Base-by-base conservation (phyloP, 1,139 yeast genomes). In the Komagataea norvegica region DNA sequence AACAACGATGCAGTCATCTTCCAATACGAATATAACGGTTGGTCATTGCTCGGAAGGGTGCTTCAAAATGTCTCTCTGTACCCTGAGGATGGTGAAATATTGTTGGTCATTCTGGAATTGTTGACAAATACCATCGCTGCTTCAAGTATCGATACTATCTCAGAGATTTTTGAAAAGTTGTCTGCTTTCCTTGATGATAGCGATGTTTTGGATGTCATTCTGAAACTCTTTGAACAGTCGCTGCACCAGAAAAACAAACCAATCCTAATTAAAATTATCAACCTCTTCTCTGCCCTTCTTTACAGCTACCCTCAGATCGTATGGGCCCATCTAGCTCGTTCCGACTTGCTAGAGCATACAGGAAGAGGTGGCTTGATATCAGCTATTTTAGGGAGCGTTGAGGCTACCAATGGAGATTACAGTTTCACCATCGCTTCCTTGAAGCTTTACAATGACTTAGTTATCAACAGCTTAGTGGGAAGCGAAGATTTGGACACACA, bases 31-130 rank as follows among this genome's bases (percentile, higher is more conserved):
- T 87, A 79, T 54, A 84, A 79, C 55, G 97, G 96, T 1, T 87
- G 96, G 95, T 74, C 93, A 0, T 65, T 84, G 29, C 51, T 89
- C 25, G 96, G 96, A 1, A 71, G 95, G 48, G 64, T 85, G 0
- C 59, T 89, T 22, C 89, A 83, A 48, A 82, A 80, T 47, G 57
- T 80, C 29, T 50, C 52, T 9, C 22, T 43, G 1, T 39, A 41
- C 8, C 66, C 68, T 27, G 45, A 48, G 0, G 67, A 63, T 22
- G 67, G 70, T 43, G 62, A 61, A 10, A 44, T 69, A 8, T 63
- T 74, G 10, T 50, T 70, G 9, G 74, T 76, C 25, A 73, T 79
- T 17, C 53, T 81, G 20, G 66, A 67, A 16, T 58, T 86, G 10
- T 52, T 83, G 25, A 65, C 74, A 3, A 68, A 62, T 21, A 71